phyloP scores from a whole-genome alignment of 2,329 filamentous ascomycete genomes.

The Hymenoscyphus infarciens region DNA sequence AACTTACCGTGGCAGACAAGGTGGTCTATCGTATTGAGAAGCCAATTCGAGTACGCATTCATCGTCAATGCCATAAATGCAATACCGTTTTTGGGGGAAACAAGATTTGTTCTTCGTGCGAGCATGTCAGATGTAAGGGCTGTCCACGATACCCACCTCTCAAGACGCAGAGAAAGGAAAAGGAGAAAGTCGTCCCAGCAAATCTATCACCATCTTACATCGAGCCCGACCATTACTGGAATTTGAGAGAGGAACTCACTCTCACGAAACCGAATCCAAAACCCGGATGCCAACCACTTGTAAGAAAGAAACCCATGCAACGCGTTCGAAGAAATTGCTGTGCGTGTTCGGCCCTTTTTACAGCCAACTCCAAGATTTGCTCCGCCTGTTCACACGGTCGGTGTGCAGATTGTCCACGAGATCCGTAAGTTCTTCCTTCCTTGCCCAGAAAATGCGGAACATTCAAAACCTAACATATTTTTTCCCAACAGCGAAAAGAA shows the following conservation, averaged over 20 bases:
- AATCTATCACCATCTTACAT: constrained; percentile 32
- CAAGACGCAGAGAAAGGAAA: constrained; percentile 50
- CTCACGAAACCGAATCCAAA: constrained; percentile 61
- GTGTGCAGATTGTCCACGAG: constrained; percentile 76
- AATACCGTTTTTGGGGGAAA: constrained; percentile 67
- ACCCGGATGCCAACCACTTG: constrained; percentile 63
- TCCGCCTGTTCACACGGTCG: constrained; percentile 66
- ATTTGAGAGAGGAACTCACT: constrained; percentile 43
- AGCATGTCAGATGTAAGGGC: constrained; percentile 75
- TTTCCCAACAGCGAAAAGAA: constrained; percentile 55
- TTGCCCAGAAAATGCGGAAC: no score
- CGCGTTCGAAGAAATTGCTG: constrained; percentile 75
- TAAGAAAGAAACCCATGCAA: constrained; percentile 69
- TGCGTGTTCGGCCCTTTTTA: constrained; percentile 64
- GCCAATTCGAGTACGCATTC: constrained; percentile 73
- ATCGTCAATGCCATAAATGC: constrained; percentile 79
- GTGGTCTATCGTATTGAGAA: constrained; percentile 59
- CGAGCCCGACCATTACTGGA: constrained; percentile 26
- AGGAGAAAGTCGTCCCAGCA: constrained; percentile 50
- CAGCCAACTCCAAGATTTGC: constrained; percentile 58
- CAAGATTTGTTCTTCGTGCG: constrained; percentile 72
- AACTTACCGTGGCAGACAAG: constrained; percentile 32
- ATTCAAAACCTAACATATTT: constrained; percentile 14
- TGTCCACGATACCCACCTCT: constrained; percentile 67
- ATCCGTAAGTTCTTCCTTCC: constrained; percentile 58